Evolutionary conservation across 2,329 filamentous ascomycete species (phyloP).

Genomic region (Beauveria pseudobassiana): DNA sequence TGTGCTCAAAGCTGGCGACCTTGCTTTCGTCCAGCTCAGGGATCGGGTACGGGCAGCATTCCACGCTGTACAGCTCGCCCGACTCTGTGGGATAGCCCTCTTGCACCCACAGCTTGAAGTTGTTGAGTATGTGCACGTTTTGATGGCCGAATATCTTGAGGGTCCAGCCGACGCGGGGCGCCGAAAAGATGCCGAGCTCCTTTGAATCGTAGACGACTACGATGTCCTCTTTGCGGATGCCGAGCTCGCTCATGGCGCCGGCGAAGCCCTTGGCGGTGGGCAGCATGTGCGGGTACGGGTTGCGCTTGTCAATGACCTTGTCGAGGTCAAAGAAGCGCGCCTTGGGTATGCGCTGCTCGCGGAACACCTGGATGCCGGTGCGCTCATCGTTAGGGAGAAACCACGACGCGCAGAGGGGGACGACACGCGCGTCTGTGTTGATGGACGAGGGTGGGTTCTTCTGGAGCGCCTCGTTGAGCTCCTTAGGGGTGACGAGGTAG

Average conservation of each 20-base stretch:
- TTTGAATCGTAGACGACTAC: constrained; percentile 92
- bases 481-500: constrained; percentile 78
- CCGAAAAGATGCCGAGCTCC: constrained; percentile 89
- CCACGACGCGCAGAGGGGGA: constrained; percentile 90
- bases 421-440: constrained; percentile 72
- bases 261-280: constrained; percentile 75
- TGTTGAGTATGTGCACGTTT: constrained; percentile 85
- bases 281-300: constrained; percentile 94
- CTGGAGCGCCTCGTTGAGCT: constrained; percentile 74
- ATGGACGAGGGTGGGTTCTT: constrained; percentile 74
- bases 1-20: constrained; percentile 75
- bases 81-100: constrained; percentile 74
- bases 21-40: constrained; percentile 53
- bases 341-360: constrained; percentile 74
- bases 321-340: constrained; percentile 96
- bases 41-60: constrained; percentile 58
- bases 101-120: constrained; percentile 90
- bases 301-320: constrained; percentile 77
- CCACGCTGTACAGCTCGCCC: constrained; percentile 63
- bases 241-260: constrained; percentile 79
- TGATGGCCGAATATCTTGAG: constrained; percentile 82
- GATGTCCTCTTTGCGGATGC: constrained; percentile 78
- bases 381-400: constrained; percentile 90
- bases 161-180: constrained; percentile 91
- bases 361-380: constrained; percentile 73